Base-by-base conservation (phyloP, 2,329 filamentous ascomycete species). In the Colletotrichum sp. region DNA sequence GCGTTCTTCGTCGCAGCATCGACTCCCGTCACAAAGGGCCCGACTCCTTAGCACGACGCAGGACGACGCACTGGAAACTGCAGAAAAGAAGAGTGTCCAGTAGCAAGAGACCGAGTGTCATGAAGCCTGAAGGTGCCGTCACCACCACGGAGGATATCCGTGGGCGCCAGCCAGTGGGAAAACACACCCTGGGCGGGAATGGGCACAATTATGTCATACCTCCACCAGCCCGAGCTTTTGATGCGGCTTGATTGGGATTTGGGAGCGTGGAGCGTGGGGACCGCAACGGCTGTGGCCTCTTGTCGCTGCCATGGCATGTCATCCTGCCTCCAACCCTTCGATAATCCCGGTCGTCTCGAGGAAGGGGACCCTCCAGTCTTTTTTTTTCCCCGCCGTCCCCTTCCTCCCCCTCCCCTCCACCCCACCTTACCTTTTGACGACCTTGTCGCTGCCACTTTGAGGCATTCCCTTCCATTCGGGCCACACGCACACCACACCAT, bases 311-410 rank as follows among this genome's bases (percentile, higher is more conserved):
- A 65, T 49, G 64, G 78, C 78, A 80, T 83, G 82, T 81, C 82
- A 82, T 83, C 80, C 78, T 83, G 78, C 80, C 80, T 80, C 68
- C 72, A 75, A 77, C 60, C 57, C 32, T 74, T 59, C 59, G 39
- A 10, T 39, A 71, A 75, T 77, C 68, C 68, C 57, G 49, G 68
- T 57, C 49, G 16, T 30, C 44, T 12, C 3, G 44, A 49, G n/a
- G 44, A 49, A 49, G 18, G 39, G 44, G 52, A 30, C 52, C 52
- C 52, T 39, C 52, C 32, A 64, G 62, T 28, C 13, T 28, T n/a
- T 34, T n/a, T 34, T 16, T 39, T 21, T 2, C 62, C 62, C 62
- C 34, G 32, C 32, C 21, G 16, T 32, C 39, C 24, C 44, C 18
- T 67, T 21, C 28, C 44, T 24, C 7, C 44, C 49, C 32, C 67